A percentile compares a stretch with the other conserved stretches of the same genome.
Conservation (phyloP, 2,329 filamentous ascomycete genomes). For the Pleoardoris graminearum region DNA sequence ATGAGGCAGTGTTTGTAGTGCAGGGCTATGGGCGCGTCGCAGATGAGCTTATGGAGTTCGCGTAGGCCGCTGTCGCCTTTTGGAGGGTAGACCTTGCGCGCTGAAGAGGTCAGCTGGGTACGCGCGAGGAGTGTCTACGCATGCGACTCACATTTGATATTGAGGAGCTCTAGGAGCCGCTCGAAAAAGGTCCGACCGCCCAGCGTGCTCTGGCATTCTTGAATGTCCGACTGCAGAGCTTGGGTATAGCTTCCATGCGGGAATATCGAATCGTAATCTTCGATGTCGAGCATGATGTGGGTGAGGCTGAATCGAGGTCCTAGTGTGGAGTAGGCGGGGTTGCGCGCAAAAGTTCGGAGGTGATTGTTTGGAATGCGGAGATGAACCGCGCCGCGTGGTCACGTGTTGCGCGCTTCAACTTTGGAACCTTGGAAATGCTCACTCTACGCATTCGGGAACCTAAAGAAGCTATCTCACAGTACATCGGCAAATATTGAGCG, state of each 20-base stretch:
- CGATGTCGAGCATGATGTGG: slow-evolving; percentile 63
- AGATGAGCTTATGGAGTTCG: slow-evolving; percentile 71
- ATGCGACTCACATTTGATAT: slow-evolving; percentile 65
- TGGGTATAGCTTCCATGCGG: slow-evolving; percentile 35
- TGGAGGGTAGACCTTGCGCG: slow-evolving; percentile 73
- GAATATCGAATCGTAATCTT: slow-evolving; percentile 71
- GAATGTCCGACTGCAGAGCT: slow-evolving; percentile 59
- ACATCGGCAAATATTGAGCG: too few relatives aligned
- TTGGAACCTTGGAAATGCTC: too few relatives aligned
- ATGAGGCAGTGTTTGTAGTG: slow-evolving; percentile 82
- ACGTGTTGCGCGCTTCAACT: slow-evolving; percentile 9
- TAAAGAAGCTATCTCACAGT: too few relatives aligned
- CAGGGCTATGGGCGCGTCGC: slow-evolving; percentile 64
- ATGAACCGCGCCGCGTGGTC: slow-evolving; percentile 2
- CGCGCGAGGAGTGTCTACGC: not conserved
- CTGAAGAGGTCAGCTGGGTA: slow-evolving; percentile 32
- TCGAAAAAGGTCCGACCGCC: slow-evolving; percentile 79
- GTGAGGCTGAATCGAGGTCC: not conserved
- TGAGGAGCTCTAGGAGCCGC: slow-evolving; percentile 70
- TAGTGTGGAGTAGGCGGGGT: not conserved
- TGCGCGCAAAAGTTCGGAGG: not conserved
- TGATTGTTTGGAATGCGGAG: not conserved
- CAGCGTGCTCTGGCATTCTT: slow-evolving; percentile 67
- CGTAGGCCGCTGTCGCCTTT: slow-evolving; percentile 68
- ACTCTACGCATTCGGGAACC: too few relatives aligned